Conservation (phyloP, 371 early-diverging fungal species). For the Dichotomocladium elegans region DNA sequence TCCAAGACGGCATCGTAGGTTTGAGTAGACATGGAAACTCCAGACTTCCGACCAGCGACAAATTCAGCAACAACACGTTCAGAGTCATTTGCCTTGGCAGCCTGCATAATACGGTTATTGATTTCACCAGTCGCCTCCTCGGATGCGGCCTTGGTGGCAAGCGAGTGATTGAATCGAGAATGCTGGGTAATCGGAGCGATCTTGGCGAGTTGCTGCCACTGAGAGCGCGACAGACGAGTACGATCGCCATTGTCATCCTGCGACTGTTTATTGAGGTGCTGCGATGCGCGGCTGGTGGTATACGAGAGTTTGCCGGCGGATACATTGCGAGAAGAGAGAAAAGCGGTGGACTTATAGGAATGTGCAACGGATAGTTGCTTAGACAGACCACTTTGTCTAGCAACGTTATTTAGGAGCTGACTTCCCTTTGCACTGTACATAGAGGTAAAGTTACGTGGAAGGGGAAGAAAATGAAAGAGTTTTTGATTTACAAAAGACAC, state of each 20-base stretch:
- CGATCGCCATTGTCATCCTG: constrained; percentile 12
- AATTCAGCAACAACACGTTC: constrained; percentile 28
- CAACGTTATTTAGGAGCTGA: constrained; percentile 34
- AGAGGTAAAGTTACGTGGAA: background rate
- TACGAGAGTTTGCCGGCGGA: constrained; percentile 42
- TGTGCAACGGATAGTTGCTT: constrained; percentile 34
- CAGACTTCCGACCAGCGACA: constrained; percentile 19
- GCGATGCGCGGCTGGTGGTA: constrained; percentile 30
- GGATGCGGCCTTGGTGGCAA: background rate
- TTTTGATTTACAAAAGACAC: no score
- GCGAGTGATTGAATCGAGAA: constrained; percentile 11
- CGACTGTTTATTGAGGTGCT: constrained; percentile 20
- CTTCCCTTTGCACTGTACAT: constrained; percentile 51
- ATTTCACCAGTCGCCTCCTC: constrained; percentile 13
- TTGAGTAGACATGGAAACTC: constrained; percentile 23
- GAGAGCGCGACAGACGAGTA: background rate
- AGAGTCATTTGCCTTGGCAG: constrained; percentile 18
- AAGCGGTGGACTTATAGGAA: constrained; percentile 33
- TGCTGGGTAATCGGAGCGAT: background rate
- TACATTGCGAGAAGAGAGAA: constrained; percentile 37
- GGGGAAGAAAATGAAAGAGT: background rate
- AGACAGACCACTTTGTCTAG: constrained; percentile 39
- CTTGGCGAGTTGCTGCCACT: constrained; percentile 5
- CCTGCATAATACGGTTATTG: constrained; percentile 27
- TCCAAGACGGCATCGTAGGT: constrained; percentile 49